A percentile compares a stretch with the other conserved stretches of the same genome.
Evolutionary conservation across 345 rosid species (phyloP).

Genomic region (Combretum micranthum): DNA sequence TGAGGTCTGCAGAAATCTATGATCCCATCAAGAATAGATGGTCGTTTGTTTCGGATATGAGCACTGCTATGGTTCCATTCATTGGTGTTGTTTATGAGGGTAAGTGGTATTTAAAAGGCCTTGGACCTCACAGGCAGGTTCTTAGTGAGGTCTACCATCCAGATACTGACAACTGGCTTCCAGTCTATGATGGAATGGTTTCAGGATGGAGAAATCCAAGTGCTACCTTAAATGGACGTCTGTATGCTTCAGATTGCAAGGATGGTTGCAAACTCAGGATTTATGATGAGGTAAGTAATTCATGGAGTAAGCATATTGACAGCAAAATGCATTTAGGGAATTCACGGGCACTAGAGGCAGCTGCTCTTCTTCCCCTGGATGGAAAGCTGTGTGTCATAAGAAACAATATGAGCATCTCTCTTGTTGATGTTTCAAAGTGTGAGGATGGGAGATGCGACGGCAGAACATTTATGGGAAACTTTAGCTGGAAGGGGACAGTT

Average conservation of each 20-base stretch:
- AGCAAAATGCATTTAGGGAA: conserved; percentile 43
- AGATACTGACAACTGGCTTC: conserved; percentile 51
- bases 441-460: conserved; percentile 1
- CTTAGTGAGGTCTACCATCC: conserved; percentile 63
- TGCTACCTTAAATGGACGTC: conserved; percentile 46
- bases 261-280: conserved; percentile 71
- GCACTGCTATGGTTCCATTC: conserved; percentile 72
- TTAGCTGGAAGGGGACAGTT: conserved; percentile 9
- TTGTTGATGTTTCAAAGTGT: conserved; percentile 22
- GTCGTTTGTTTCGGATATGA: conserved; percentile 65
- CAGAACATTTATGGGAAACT: conserved; percentile 11
- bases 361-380: conserved; percentile 15
- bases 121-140: conserved; percentile 58
- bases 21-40: conserved; percentile 78
- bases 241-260: conserved; percentile 67
- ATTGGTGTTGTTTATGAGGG: conserved; percentile 64
- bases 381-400: conserved; percentile 19
- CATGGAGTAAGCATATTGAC: conserved; percentile 66
- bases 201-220: conserved; percentile 77
- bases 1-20: conserved; percentile 67
- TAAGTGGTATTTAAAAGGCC: conserved; percentile 71
- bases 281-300: conserved; percentile 50
- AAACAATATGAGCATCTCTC: conserved; percentile 7
- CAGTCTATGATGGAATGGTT: conserved; percentile 63
- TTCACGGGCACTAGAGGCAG: conserved; percentile 14